Conservation (phyloP, 2,329 filamentous ascomycete genomes). For the Ophiocordyceps robertsii region DNA sequence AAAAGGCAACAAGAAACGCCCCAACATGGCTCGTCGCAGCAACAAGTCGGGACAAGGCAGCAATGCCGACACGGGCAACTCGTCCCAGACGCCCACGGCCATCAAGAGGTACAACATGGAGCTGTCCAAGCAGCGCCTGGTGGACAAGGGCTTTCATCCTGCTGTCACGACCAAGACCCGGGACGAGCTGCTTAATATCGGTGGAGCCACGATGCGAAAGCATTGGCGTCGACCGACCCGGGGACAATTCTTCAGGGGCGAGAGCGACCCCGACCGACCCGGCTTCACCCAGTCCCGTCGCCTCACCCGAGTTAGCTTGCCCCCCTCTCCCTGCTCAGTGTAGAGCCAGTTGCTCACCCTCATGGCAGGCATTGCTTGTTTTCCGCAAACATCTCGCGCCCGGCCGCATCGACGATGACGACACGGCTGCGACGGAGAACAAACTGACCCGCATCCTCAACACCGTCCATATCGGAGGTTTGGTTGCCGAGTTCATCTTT, state of each 20-base stretch:
- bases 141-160: conserved; percentile 6
- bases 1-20: too few relatives aligned
- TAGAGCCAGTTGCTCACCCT: neutral
- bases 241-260: neutral
- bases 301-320: conserved; percentile 3
- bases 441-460: conserved; percentile 1
- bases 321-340: neutral
- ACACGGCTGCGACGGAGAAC: neutral
- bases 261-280: neutral
- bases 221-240: neutral
- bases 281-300: neutral
- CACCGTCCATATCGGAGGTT: conserved; percentile 7
- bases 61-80: too few relatives aligned
- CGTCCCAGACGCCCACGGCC: too few relatives aligned
- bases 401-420: neutral
- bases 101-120: conserved; percentile 5
- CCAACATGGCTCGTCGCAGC: too few relatives aligned
- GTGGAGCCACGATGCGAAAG: neutral
- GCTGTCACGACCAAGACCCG: conserved; percentile 5
- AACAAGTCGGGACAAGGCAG: too few relatives aligned
- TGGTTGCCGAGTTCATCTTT: conserved; percentile 7
- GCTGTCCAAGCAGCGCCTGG: conserved; percentile 4
- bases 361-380: conserved; percentile 1
- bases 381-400: conserved; percentile 3
- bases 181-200: conserved; percentile 1